A percentile compares a stretch with the other conserved stretches of the same genome.
These are phyloP conservation scores for Colletotrichum tamarilloi DNA, from an alignment of 2,329 filamentous ascomycete species.

Conservation along the genomic window DNA sequence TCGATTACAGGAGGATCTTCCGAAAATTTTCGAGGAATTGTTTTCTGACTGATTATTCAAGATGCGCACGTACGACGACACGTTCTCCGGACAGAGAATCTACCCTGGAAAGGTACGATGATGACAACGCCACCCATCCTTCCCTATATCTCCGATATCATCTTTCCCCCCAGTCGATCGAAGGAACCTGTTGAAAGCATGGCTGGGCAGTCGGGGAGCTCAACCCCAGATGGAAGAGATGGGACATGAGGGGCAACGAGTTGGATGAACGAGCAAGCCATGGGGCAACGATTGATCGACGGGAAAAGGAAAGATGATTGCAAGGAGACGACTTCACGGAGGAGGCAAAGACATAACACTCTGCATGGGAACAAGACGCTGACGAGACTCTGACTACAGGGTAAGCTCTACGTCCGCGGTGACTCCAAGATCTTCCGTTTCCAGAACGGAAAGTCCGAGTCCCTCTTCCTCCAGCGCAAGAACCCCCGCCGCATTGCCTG, in stretches of 20 bases:
- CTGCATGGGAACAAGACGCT: conserved; percentile 36
- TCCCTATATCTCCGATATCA: neutral
- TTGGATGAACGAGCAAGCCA: neutral
- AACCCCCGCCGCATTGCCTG: conserved; percentile 99
- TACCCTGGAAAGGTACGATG: conserved; percentile 74
- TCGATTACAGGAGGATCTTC: neutral
- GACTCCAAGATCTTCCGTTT: conserved; percentile 99
- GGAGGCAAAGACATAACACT: conserved; percentile 10
- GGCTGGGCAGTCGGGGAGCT: neutral
- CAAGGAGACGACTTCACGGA: neutral
- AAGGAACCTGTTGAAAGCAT: conserved; percentile 4
- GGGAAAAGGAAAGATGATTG: neutral
- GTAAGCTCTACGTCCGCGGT: conserved; percentile 99
- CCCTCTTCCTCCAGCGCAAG: conserved; percentile 99
- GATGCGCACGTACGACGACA: conserved; percentile 76
- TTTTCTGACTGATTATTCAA: conserved; percentile 46
- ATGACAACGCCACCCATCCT: neutral
- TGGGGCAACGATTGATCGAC: conserved; percentile 1
- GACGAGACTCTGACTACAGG: conserved; percentile 66
- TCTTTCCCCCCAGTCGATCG: conserved; percentile 9
- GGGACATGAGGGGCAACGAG: neutral
- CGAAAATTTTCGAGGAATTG: neutral
- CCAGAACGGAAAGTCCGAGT: conserved; percentile 99
- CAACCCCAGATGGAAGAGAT: neutral
- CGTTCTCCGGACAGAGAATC: conserved; percentile 74